Conservation (phyloP, 2,329 filamentous ascomycete genomes). For the Fusarium musae region DNA sequence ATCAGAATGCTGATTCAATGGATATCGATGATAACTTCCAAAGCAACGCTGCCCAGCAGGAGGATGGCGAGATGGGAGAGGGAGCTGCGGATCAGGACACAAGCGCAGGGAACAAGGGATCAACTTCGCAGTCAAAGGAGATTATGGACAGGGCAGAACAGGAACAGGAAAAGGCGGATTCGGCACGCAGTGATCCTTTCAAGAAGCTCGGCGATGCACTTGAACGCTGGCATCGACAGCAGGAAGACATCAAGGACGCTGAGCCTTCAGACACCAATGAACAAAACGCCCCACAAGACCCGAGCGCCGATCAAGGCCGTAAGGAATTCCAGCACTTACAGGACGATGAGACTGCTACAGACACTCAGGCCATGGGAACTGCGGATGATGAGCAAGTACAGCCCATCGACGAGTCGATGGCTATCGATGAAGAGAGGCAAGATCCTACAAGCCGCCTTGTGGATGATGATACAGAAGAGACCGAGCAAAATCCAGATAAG, state of each 20-base stretch:
- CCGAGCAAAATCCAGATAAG: slow-evolving; percentile 58
- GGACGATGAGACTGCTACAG: slow-evolving; percentile 82
- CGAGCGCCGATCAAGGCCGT: slow-evolving; percentile 68
- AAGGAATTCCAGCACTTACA: slow-evolving; percentile 94
- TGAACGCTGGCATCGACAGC: slow-evolving; percentile 91
- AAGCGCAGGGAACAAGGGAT: slow-evolving; percentile 71
- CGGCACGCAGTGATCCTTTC: slow-evolving; percentile 74
- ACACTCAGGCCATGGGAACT: slow-evolving; percentile 90
- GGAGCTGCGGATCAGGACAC: slow-evolving; percentile 72
- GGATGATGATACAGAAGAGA: slow-evolving; percentile 65
- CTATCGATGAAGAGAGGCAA: slow-evolving; percentile 77
- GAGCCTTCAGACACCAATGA: slow-evolving; percentile 54
- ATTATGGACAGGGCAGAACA: slow-evolving; percentile 59
- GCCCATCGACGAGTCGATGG: slow-evolving; percentile 88
- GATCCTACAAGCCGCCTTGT: slow-evolving; percentile 59
- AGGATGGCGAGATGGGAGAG: slow-evolving; percentile 74
- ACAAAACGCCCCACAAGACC: slow-evolving; percentile 58
- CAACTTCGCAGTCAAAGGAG: slow-evolving; percentile 60
- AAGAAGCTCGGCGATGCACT: slow-evolving; percentile 94
- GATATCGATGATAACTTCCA: slow-evolving; percentile 71
- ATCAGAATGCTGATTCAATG: slow-evolving; percentile 71
- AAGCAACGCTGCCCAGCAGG: slow-evolving; percentile 70
- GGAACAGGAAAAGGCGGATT: slow-evolving; percentile 54
- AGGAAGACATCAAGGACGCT: slow-evolving; percentile 78
- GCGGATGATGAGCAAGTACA: slow-evolving; percentile 88